A percentile compares a stretch with the other conserved stretches of the same genome.
Evolutionary conservation across 2,329 filamentous ascomycete species (phyloP).

Genomic region (Septoria linicola): DNA sequence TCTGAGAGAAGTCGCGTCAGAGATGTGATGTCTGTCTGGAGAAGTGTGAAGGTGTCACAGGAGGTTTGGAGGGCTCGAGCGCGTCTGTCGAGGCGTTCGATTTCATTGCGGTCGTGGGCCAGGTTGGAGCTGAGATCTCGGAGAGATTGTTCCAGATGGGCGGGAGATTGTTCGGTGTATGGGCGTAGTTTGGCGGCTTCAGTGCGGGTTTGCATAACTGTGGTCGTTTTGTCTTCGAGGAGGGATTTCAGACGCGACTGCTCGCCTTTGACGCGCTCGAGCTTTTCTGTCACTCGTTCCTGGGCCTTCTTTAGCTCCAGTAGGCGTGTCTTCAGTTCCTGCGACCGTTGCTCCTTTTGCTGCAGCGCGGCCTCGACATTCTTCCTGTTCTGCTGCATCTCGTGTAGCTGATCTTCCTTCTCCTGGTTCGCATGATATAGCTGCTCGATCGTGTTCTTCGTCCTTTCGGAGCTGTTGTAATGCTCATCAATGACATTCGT

Average conservation of each 20-base stretch:
- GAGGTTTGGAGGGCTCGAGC: slow-evolving; percentile 90
- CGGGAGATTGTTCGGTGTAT: slow-evolving; percentile 87
- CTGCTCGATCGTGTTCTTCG: slow-evolving; percentile 82
- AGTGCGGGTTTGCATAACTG: slow-evolving; percentile 70
- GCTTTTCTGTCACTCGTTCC: slow-evolving; percentile 75
- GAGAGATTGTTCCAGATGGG: slow-evolving; percentile 75
- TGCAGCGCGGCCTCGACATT: slow-evolving; percentile 78
- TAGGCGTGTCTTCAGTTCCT: slow-evolving; percentile 79
- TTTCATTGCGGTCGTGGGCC: slow-evolving; percentile 74
- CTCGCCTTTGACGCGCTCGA: slow-evolving; percentile 79
- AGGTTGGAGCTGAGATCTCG: slow-evolving; percentile 79
- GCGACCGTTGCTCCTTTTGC: slow-evolving; percentile 82
- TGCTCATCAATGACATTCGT: slow-evolving; percentile 86
- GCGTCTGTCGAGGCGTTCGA: slow-evolving; percentile 82
- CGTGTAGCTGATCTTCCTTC: slow-evolving; percentile 73
- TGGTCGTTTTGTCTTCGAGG: slow-evolving; percentile 69
- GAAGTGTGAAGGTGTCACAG: slow-evolving; percentile 81
- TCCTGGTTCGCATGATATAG: slow-evolving; percentile 84
- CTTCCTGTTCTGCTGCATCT: slow-evolving; percentile 76
- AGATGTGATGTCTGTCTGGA: slow-evolving; percentile 78
- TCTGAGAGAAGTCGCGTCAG: slow-evolving; percentile 90
- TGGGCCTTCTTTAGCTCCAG: slow-evolving; percentile 79
- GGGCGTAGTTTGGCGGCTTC: slow-evolving; percentile 87
- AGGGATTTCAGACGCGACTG: slow-evolving; percentile 72
- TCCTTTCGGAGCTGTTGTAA: slow-evolving; percentile 84